These are phyloP conservation scores for Candida sp. DNA, from an alignment of 1,139 yeast species.

Conservation along the genomic window DNA sequence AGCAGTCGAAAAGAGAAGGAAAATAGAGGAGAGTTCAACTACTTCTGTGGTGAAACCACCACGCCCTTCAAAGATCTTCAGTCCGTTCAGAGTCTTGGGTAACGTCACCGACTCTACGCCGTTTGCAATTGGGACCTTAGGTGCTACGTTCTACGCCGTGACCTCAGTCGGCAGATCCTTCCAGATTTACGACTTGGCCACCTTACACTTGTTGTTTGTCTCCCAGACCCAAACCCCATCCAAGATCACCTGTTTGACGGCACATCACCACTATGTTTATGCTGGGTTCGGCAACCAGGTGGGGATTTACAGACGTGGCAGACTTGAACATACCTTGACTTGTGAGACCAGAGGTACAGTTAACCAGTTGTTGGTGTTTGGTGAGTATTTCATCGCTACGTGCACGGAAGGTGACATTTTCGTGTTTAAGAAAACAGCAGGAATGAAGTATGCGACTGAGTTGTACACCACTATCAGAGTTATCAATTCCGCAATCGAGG, in stretches of 20 bases:
- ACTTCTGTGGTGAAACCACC: constrained; percentile 4
- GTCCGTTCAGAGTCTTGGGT: constrained; percentile 58
- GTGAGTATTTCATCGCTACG: constrained; percentile 72
- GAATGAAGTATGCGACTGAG: constrained; percentile 59
- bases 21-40: constrained; percentile 16
- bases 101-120: constrained; percentile 82
- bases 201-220: constrained; percentile 84
- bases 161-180: constrained; percentile 91
- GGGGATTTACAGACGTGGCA: constrained; percentile 87
- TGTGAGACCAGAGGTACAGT: constrained; percentile 42
- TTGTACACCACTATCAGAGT: constrained; percentile 64
- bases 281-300: constrained; percentile 76
- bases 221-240: constrained; percentile 78
- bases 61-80: constrained; percentile 39
- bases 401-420: constrained; percentile 58
- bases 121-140: constrained; percentile 87
- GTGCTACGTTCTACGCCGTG: constrained; percentile 85
- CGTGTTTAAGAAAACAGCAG: constrained; percentile 63
- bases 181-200: constrained; percentile 94
- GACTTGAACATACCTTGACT: constrained; percentile 58
- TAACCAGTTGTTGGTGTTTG: constrained; percentile 65
- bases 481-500: constrained; percentile 61
- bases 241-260: constrained; percentile 71
- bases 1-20: constrained; percentile 31
- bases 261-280: constrained; percentile 86